Percentiles rank a stretch among this genome's conserved stretches.
phyloP scores from a whole-genome alignment of 202 grass and related monocot genomes.

The Digitaria exilis region DNA sequence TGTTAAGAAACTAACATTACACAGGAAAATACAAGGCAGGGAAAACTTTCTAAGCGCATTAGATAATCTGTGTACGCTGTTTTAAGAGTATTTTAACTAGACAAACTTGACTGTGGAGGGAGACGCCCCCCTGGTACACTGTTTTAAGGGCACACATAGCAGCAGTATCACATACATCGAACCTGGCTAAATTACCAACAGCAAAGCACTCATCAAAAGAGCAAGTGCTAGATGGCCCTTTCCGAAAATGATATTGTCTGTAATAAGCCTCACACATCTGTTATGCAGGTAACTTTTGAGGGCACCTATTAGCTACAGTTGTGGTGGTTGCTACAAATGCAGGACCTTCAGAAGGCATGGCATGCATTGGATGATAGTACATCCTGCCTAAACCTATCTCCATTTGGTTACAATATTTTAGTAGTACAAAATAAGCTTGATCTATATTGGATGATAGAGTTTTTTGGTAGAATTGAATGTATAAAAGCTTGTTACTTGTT shows the following conservation, averaged over 20 bases:
- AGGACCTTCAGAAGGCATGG: neutral
- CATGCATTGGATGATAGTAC: neutral
- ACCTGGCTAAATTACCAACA: no score
- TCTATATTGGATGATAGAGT: neutral
- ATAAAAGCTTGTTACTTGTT: neutral
- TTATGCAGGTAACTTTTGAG: neutral
- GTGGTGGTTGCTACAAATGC: neutral
- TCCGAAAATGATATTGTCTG: neutral
- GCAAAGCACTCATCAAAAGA: no score
- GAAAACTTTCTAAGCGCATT: neutral
- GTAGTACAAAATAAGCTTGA: neutral
- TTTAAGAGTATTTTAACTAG: conserved; percentile 5
- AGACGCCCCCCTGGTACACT: neutral
- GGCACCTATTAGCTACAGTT: neutral
- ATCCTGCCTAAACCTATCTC: neutral
- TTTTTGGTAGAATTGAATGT: neutral
- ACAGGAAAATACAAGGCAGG: conserved; percentile 17
- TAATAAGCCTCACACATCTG: neutral
- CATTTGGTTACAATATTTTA: neutral
- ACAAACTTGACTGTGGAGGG: neutral
- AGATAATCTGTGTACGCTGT: neutral
- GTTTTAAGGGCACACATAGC: no score
- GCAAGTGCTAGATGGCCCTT: neutral
- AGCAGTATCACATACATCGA: no score
- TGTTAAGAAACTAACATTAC: conserved; percentile 34